Percentiles rank a stretch among this genome's conserved stretches.
These are phyloP conservation scores for Aspergillus eucalypticola DNA, from an alignment of 2,329 filamentous ascomycete species.

Conservation along the genomic window DNA sequence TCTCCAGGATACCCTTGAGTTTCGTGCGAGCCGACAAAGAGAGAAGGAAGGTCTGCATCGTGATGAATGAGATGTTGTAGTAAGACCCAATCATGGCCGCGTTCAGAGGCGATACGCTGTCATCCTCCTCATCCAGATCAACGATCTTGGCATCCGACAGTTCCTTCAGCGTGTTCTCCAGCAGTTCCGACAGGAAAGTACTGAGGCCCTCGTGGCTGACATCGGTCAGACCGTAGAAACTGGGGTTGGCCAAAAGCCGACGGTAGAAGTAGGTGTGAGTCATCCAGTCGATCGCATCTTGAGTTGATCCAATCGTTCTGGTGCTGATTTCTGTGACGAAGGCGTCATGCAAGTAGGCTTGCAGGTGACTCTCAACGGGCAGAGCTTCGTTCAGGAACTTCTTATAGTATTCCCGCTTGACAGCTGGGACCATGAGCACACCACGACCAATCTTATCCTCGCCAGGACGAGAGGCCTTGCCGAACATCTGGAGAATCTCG, in stretches of 20 bases:
- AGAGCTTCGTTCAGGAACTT: constrained; percentile 97
- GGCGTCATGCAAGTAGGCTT: constrained; percentile 88
- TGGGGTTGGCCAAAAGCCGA: constrained; percentile 89
- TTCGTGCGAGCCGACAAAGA: constrained; percentile 87
- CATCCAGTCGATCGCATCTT: constrained; percentile 97
- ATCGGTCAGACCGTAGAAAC: constrained; percentile 88
- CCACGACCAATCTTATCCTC: constrained; percentile 81
- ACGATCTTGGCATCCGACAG: constrained; percentile 92
- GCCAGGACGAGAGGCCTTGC: constrained; percentile 78
- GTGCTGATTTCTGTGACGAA: constrained; percentile 98
- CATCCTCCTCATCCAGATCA: constrained; percentile 91
- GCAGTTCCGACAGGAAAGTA: constrained; percentile 88
- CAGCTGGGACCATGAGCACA: constrained; percentile 92
- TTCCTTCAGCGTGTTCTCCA: constrained; percentile 89
- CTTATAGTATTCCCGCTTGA: constrained; percentile 97
- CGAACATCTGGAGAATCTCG: constrained; percentile 97
- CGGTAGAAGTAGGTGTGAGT: constrained; percentile 99
- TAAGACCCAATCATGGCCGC: constrained; percentile 98
- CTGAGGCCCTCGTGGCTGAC: constrained; percentile 92
- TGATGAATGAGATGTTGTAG: constrained; percentile 99
- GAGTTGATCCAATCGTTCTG: constrained; percentile 90
- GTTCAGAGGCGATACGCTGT: constrained; percentile 84
- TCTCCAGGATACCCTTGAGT: constrained; percentile 94
- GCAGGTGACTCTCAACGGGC: constrained; percentile 90
- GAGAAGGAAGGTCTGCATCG: constrained; percentile 96